A percentile compares a stretch with the other conserved stretches of the same genome.
Conservation (phyloP, 2,329 filamentous ascomycete genomes). For the Graphiopsis chlorocephala region DNA sequence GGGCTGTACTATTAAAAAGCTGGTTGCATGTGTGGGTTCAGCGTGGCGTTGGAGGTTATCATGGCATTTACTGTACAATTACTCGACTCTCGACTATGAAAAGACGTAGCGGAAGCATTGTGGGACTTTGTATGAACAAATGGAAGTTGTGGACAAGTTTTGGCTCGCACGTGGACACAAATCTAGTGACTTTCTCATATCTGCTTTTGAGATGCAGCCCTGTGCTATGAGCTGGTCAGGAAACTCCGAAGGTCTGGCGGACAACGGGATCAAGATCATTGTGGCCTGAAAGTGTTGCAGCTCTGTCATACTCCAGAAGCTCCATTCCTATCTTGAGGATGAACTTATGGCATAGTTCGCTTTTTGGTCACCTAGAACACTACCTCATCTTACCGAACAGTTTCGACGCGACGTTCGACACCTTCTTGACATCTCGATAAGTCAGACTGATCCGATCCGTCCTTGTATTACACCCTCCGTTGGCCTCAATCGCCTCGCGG, state of each 20-base stretch:
- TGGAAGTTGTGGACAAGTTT: neutral
- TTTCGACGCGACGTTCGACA: slow-evolving; percentile 69
- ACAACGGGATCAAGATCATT: neutral
- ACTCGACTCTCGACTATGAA: slow-evolving; percentile 16
- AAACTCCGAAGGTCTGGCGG: neutral
- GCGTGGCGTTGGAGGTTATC: slow-evolving; percentile 14
- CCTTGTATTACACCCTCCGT: slow-evolving; percentile 57
- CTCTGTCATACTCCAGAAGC: neutral
- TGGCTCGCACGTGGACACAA: neutral
- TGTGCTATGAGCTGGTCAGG: neutral
- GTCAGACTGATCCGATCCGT: slow-evolving; percentile 69
- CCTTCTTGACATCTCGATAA: slow-evolving; percentile 82
- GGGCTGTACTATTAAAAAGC: neutral
- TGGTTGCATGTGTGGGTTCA: slow-evolving; percentile 12
- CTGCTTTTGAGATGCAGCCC: neutral
- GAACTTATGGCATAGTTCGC: neutral
- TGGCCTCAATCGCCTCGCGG: slow-evolving; percentile 34
- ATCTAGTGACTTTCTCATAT: neutral
- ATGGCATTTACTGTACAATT: slow-evolving; percentile 16
- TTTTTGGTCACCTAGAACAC: neutral
- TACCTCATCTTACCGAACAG: slow-evolving; percentile 49
- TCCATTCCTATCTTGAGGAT: neutral
- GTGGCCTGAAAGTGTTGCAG: neutral
- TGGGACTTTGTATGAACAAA: neutral
- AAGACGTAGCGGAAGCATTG: slow-evolving; percentile 7